Conservation (phyloP, 1,139 yeast genomes). For the Blastobotrys apis region DNA sequence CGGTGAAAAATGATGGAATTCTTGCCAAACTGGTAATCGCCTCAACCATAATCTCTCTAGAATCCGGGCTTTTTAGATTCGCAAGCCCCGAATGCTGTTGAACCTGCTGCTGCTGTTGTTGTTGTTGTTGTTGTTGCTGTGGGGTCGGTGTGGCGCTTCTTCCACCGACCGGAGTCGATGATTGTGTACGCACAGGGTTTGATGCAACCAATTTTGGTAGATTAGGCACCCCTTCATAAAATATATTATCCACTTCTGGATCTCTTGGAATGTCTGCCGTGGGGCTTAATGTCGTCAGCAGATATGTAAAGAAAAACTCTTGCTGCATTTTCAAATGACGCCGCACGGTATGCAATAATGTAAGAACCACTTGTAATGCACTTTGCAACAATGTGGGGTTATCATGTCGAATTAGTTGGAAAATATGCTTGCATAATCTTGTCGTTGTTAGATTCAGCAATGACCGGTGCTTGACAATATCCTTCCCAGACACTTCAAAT, state of each 20-base stretch:
- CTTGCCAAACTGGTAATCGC: slow-evolving; percentile 74
- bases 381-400: slow-evolving; percentile 64
- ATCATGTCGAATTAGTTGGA: slow-evolving; percentile 74
- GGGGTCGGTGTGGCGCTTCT: slow-evolving; percentile 6
- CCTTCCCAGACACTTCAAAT: slow-evolving; percentile 74
- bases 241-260: slow-evolving; percentile 37
- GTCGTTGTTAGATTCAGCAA: slow-evolving; percentile 68
- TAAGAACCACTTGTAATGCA: slow-evolving; percentile 69
- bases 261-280: slow-evolving; percentile 39
- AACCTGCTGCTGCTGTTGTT: too few species aligned
- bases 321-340: slow-evolving; percentile 39
- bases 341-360: slow-evolving; percentile 40
- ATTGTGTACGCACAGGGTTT: slow-evolving; percentile 20
- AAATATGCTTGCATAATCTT: slow-evolving; percentile 74
- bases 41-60: slow-evolving; percentile 80
- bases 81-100: neutral
- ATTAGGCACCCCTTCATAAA: slow-evolving; percentile 41
- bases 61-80: slow-evolving; percentile 36
- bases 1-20: slow-evolving; percentile 72
- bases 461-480: slow-evolving; percentile 61
- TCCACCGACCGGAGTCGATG: slow-evolving; percentile 18
- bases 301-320: slow-evolving; percentile 39
- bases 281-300: slow-evolving; percentile 39
- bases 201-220: slow-evolving; percentile 34
- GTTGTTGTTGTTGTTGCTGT: neutral